Conservation (phyloP, 1,284 basidiomycete species). For the Ustilago bromivora region DNA sequence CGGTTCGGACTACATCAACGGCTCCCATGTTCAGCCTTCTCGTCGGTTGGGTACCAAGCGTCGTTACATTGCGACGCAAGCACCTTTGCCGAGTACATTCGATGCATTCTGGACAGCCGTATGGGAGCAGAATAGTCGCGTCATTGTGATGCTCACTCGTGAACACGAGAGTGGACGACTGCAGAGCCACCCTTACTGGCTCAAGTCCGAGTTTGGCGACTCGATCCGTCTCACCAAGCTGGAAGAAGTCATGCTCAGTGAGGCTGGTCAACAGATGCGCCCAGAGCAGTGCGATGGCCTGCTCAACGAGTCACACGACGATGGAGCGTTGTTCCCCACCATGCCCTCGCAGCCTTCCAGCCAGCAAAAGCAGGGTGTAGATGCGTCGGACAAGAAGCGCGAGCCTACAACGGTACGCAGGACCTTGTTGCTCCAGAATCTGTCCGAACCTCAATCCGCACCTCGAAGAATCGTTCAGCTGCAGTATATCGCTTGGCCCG, state of each 20-base stretch:
- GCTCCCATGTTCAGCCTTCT: constrained; percentile 61
- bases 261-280: constrained; percentile 34
- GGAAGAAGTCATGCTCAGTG: constrained; percentile 52
- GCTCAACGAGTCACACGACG: constrained; percentile 22
- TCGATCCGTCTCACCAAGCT: constrained; percentile 47
- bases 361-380: neutral
- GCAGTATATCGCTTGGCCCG: constrained; percentile 68
- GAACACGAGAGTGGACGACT: constrained; percentile 88
- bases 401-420: constrained; percentile 53
- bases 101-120: constrained; percentile 88
- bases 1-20: constrained; percentile 66
- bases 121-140: constrained; percentile 74
- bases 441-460: constrained; percentile 26
- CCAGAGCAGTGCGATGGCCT: constrained; percentile 32
- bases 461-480: constrained; percentile 55
- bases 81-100: constrained; percentile 89
- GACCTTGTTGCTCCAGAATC: constrained; percentile 46
- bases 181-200: constrained; percentile 95
- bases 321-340: constrained; percentile 46
- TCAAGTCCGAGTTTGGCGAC: constrained; percentile 78
- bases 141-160: constrained; percentile 83
- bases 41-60: constrained; percentile 51
- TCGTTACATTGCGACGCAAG: constrained; percentile 96
- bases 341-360: constrained; percentile 26
- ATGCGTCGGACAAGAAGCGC: constrained; percentile 3